Evolutionary conservation across 352 stramenopile species (phyloP), one percentile per base, ranked within the genome.

Genomic region (Globisporangium orthogonon): DNA sequence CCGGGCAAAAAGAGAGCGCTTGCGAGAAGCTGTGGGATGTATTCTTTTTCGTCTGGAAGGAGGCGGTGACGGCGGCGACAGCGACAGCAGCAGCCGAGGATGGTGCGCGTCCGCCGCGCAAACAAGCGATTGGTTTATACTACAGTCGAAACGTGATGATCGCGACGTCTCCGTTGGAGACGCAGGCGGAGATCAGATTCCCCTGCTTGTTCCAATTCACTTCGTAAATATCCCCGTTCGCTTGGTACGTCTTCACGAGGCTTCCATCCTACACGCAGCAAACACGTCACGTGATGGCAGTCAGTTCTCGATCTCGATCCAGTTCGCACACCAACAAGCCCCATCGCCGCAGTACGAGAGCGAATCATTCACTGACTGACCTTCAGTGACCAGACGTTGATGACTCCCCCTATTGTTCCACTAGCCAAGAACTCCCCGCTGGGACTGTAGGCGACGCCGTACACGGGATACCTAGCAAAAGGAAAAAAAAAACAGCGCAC

Each of bases 311-410:
- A 11, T 23, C 46, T 31, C 4, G 14, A 18, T 13, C 23, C 23
- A 23, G 23, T 23, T 23, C 23, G 23, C 23, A 23, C 23, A 23
- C 23, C 23, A 23, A 23, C 23, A 23, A 23, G 23, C 23, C 1
- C 23, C 23, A 23, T 23, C 23, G 23, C 1, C 23, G 23, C 23
- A 23, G 23, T 23, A 23, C 23, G 23, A 23, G 23, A 23, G 23
- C 45, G n/a, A n/a, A 10, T 2, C 6, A 15, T 28, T 7, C 17
- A 39, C 48, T 58, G 15, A 59, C 89, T 73, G 70, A 98, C 86
- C 78, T 94, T 86, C 50, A 99, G 72, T 76, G 96, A 97, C 96
- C 96, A 99, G 53, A 99, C 92, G 75, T 98, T 98, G 61, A 99
- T 69, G 74, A 97, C 87, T 62, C 96, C 96, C 33, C 94, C 95